These are phyloP conservation scores for Diversispora eburnea DNA, from an alignment of 192 early-diverging fungal species.

Conservation along the genomic window DNA sequence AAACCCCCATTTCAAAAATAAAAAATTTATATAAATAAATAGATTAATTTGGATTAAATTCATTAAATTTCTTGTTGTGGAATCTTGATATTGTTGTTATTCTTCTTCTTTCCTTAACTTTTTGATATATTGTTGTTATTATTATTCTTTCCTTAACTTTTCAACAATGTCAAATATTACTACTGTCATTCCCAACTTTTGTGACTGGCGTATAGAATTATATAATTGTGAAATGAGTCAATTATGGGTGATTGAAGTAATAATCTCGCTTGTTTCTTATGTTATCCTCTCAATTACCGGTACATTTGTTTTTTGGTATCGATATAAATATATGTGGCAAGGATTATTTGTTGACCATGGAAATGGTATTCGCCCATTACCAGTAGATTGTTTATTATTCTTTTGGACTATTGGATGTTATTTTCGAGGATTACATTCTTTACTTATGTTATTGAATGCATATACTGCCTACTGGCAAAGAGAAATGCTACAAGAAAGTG, in stretches of 20 bases:
- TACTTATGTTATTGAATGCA: slow-evolving; percentile 2
- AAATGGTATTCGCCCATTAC: slow-evolving; percentile 18
- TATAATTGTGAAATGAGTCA: background rate
- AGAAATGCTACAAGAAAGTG: slow-evolving; percentile 16
- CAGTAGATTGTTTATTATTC: slow-evolving; percentile 23
- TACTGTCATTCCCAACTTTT: background rate
- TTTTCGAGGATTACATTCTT: background rate
- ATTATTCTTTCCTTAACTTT: too few relatives aligned
- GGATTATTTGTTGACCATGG: slow-evolving; percentile 26
- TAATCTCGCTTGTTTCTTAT: background rate
- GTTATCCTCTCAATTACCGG: background rate
- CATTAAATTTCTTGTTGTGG: too few relatives aligned
- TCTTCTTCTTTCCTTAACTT: too few relatives aligned
- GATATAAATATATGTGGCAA: slow-evolving; percentile 24
- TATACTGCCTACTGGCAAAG: slow-evolving; percentile 14
- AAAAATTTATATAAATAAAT: too few relatives aligned
- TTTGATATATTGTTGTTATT: too few relatives aligned
- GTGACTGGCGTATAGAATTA: slow-evolving; percentile 29
- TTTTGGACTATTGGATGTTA: slow-evolving; percentile 13
- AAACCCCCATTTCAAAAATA: too few relatives aligned
- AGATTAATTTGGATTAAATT: too few relatives aligned
- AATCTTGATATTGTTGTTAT: too few relatives aligned
- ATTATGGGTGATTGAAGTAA: slow-evolving; percentile 2
- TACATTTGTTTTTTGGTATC: background rate
- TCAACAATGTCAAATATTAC: background rate